Evolutionary conservation across 176 grass and related monocot genomes (phyloP).

Genomic region (Avena atlantica): DNA sequence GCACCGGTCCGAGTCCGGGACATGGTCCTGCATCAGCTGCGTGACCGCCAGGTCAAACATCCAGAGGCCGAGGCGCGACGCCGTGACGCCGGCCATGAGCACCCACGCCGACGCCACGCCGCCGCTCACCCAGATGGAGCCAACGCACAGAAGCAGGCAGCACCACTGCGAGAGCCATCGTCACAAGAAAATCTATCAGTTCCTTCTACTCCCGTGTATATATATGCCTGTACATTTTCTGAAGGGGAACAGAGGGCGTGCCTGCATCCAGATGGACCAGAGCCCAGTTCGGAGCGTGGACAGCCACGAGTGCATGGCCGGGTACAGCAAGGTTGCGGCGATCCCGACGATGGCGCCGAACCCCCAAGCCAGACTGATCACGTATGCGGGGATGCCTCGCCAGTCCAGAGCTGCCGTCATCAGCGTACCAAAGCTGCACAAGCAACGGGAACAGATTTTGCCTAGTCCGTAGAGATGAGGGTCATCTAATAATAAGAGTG

Average conservation of each 20-base stretch:
- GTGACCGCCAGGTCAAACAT: slow-evolving; percentile 89
- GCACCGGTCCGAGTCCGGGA: slow-evolving; percentile 68
- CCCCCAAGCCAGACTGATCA: slow-evolving; percentile 69
- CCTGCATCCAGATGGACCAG: slow-evolving; percentile 84
- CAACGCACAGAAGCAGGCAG: slow-evolving; percentile 74
- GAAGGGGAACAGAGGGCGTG: not conserved
- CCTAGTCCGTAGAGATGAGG: too few relatives aligned
- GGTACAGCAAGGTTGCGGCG: slow-evolving; percentile 74
- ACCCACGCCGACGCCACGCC: slow-evolving; percentile 69
- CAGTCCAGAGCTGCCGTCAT: slow-evolving; percentile 85
- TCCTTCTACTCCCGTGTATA: too few relatives aligned
- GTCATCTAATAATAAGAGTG: not conserved
- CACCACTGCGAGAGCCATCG: slow-evolving; percentile 43
- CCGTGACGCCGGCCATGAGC: slow-evolving; percentile 78
- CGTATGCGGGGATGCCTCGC: slow-evolving; percentile 81
- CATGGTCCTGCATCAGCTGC: slow-evolving; percentile 58
- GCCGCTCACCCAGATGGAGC: slow-evolving; percentile 58
- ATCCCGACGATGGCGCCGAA: slow-evolving; percentile 72
- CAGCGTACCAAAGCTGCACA: slow-evolving; percentile 75
- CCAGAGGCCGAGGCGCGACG: slow-evolving; percentile 85
- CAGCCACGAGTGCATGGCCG: slow-evolving; percentile 54
- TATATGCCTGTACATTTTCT: not conserved
- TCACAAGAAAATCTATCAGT: not conserved
- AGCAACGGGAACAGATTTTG: not conserved
- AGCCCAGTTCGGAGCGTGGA: slow-evolving; percentile 75